phyloP scores from a whole-genome alignment of 495 filamentous ascomycete species.

The Penicillium egyptiacum region DNA sequence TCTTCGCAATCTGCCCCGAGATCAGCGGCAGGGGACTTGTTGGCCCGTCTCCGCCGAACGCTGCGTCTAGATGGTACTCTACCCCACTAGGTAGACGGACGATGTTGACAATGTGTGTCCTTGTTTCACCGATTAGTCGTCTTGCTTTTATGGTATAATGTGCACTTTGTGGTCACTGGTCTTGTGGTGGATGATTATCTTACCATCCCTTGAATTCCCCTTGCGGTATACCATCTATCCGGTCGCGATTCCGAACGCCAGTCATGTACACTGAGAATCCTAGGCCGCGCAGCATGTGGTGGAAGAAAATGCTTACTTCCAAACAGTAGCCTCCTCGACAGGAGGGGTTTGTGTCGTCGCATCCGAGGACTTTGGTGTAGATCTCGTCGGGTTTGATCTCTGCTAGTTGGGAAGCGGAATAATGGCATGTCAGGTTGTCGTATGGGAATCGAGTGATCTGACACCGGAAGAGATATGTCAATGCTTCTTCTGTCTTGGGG shows the following conservation, averaged over 20 bases:
- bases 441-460: conserved; percentile 66
- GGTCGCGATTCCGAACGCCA: conserved; percentile 44
- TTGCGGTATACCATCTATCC: conserved; percentile 30
- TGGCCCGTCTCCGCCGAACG: conserved; percentile 65
- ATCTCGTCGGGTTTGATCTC: conserved; percentile 57
- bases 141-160: not conserved
- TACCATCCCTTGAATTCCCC: conserved; percentile 47
- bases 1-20: conserved; percentile 34
- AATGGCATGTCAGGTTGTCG: conserved; percentile 63
- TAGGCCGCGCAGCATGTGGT: conserved; percentile 58
- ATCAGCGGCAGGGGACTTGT: conserved; percentile 55
- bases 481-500: conserved; percentile 26
- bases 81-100: conserved; percentile 49
- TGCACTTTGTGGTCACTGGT: not conserved
- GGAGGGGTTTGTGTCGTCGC: conserved; percentile 23
- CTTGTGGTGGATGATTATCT: not conserved
- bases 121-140: conserved; percentile 19
- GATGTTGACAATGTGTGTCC: conserved; percentile 71
- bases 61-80: conserved; percentile 67
- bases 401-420: conserved; percentile 51
- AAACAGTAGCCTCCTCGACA: conserved; percentile 78
- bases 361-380: conserved; percentile 62
- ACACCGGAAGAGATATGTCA: conserved; percentile 32
- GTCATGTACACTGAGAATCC: conserved; percentile 58
- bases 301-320: conserved; percentile 70